Conservation (phyloP, 352 stramenopile genomes). For the Saprolegnia diclina region DNA sequence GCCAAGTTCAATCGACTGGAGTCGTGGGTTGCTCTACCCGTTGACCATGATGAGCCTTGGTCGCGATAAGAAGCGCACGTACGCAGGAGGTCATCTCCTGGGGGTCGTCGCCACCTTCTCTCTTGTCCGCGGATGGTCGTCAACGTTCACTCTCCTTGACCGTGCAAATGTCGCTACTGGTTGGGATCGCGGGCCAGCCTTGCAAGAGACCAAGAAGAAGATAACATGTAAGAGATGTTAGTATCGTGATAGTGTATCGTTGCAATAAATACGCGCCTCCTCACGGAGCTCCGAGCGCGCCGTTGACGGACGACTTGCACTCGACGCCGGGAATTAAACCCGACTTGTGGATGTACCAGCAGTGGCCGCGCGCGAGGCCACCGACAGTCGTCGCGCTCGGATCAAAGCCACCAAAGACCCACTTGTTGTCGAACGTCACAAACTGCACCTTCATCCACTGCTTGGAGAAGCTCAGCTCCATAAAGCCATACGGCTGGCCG, state of each 20-base stretch:
- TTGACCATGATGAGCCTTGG: too few species aligned
- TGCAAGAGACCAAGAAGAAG: too few species aligned
- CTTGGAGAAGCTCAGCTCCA: conserved; percentile 56
- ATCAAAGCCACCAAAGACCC: conserved; percentile 42
- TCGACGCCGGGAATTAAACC: background rate
- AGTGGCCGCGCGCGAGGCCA: conserved; percentile 45
- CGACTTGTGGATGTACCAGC: conserved; percentile 46
- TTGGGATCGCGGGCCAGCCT: too few species aligned
- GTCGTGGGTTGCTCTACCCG: too few species aligned
- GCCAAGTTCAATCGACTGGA: too few species aligned
- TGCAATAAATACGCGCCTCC: background rate
- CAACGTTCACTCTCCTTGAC: too few species aligned
- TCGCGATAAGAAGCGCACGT: too few species aligned
- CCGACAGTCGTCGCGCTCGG: conserved; percentile 41
- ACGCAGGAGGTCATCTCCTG: too few species aligned
- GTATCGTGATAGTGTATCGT: background rate
- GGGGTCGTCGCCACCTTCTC: too few species aligned
- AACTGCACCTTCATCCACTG: conserved; percentile 58
- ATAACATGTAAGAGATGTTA: background rate
- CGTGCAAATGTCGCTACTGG: too few species aligned
- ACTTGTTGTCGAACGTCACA: conserved; percentile 59
- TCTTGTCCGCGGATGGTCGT: too few species aligned
- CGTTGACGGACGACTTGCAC: conserved; percentile 7
- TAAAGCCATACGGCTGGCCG: conserved; percentile 61
- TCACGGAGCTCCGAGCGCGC: conserved; percentile 4